Evolutionary conservation across 208 protist species (phyloP).

Genomic region (Jaenimonas drosophilae): DNA sequence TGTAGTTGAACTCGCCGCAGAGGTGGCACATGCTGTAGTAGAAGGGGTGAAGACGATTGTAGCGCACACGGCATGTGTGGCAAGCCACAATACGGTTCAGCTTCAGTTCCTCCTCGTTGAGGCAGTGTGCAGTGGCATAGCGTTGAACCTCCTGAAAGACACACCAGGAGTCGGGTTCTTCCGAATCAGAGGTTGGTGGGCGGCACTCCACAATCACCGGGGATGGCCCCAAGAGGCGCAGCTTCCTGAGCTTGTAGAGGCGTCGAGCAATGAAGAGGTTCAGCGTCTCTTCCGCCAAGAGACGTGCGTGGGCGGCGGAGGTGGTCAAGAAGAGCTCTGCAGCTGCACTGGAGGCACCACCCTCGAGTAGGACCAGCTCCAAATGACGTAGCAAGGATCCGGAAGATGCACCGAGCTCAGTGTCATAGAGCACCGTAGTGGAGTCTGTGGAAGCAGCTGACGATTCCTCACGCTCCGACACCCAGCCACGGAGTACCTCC

Average conservation of each 20-base stretch:
- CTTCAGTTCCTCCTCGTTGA: slow-evolving; percentile 24
- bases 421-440: too few species aligned
- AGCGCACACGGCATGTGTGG: slow-evolving; percentile 83
- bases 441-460: too few species aligned
- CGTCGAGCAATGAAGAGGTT: slow-evolving; percentile 64
- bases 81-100: slow-evolving; percentile 54
- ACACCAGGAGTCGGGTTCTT: slow-evolving; percentile 67
- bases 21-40: slow-evolving; percentile 95
- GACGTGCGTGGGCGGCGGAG: background rate
- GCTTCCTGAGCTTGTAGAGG: slow-evolving; percentile 24
- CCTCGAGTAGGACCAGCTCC: slow-evolving; percentile 35
- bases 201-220: slow-evolving; percentile 30
- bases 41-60: slow-evolving; percentile 91
- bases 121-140: slow-evolving; percentile 39
- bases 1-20: slow-evolving; percentile 94
- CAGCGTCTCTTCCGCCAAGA: slow-evolving; percentile 35
- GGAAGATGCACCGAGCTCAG: slow-evolving; percentile 2
- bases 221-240: slow-evolving; percentile 29
- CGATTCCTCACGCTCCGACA: background rate
- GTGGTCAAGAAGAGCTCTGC: background rate
- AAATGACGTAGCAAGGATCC: slow-evolving; percentile 25
- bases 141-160: slow-evolving; percentile 65
- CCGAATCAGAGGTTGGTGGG: slow-evolving; percentile 38
- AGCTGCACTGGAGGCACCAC: slow-evolving; percentile 5
- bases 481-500: background rate